Evolutionary conservation across 805 yeast species (phyloP).

Genomic region (Ogataea corticis): DNA sequence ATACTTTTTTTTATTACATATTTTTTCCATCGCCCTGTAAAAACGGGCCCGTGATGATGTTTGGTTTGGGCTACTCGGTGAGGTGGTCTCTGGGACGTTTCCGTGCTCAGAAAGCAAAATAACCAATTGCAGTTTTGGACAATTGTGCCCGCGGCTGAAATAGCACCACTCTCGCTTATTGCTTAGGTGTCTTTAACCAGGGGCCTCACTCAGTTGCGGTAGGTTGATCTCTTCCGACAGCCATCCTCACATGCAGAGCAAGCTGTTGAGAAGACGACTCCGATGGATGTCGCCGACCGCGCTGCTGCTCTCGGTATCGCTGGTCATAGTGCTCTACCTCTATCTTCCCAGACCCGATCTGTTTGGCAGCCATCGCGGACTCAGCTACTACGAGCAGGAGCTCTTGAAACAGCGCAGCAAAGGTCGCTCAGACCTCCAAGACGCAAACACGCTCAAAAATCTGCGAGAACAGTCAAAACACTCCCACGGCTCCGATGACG

Average conservation of each 20-base stretch:
- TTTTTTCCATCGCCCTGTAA: neutral
- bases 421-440: slow-evolving; percentile 9
- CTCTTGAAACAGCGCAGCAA: slow-evolving; percentile 9
- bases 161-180: no score
- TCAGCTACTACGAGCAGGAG: slow-evolving; percentile 25
- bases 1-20: neutral
- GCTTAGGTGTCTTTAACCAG: no score
- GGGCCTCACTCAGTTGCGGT: no score
- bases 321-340: neutral
- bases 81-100: no score
- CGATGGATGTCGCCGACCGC: neutral
- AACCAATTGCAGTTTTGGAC: no score
- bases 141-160: no score
- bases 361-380: slow-evolving; percentile 2
- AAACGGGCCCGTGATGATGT: neutral
- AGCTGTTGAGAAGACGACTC: neutral
- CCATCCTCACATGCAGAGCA: no score
- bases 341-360: neutral
- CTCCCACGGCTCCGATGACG: slow-evolving; percentile 2
- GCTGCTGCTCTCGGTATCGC: neutral
- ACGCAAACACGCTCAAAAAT: slow-evolving; percentile 6
- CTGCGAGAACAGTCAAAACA: neutral
- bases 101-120: no score
- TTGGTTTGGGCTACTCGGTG: no score
- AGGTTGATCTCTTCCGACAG: no score